phyloP scores from a whole-genome alignment of 495 filamentous ascomycete species.

The Elasticomyces elasticus region DNA sequence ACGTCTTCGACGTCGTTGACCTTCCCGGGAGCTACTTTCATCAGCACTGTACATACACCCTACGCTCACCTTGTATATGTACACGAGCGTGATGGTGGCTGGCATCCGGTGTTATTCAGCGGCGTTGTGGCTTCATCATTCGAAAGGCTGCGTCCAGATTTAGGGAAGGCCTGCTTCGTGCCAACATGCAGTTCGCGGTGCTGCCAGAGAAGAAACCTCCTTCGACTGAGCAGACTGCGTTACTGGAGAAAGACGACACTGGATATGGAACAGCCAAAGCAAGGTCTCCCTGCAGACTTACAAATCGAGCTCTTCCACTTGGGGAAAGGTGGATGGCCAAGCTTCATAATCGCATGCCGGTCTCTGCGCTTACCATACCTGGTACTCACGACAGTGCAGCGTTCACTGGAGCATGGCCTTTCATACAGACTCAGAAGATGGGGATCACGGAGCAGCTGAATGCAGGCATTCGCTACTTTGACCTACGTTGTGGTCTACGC shows the following conservation, averaged over 20 bases:
- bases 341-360: slow-evolving; percentile 3
- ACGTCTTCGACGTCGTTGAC: background rate
- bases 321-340: slow-evolving; percentile 13
- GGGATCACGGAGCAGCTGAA: slow-evolving; percentile 8
- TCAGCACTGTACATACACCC: background rate
- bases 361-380: slow-evolving; percentile 18
- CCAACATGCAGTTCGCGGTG: no score
- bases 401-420: slow-evolving; percentile 13
- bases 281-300: background rate
- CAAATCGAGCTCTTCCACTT: background rate
- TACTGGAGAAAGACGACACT: background rate
- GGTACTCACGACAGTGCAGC: slow-evolving; percentile 22
- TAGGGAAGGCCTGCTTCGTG: no score
- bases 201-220: no score
- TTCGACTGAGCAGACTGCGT: no score
- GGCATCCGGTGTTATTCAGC: background rate
- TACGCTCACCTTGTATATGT: background rate
- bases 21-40: background rate
- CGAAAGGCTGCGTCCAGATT: no score
- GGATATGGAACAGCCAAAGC: slow-evolving; percentile 1
- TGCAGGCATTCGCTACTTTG: slow-evolving; percentile 20
- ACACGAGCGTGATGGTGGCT: background rate
- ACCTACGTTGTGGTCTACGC: slow-evolving; percentile 17
- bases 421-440: slow-evolving; percentile 18
- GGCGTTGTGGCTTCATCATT: background rate